Evolutionary conservation across 208 protist genomes (phyloP).

Genomic region (Acanthamoeba lenticulata): DNA sequence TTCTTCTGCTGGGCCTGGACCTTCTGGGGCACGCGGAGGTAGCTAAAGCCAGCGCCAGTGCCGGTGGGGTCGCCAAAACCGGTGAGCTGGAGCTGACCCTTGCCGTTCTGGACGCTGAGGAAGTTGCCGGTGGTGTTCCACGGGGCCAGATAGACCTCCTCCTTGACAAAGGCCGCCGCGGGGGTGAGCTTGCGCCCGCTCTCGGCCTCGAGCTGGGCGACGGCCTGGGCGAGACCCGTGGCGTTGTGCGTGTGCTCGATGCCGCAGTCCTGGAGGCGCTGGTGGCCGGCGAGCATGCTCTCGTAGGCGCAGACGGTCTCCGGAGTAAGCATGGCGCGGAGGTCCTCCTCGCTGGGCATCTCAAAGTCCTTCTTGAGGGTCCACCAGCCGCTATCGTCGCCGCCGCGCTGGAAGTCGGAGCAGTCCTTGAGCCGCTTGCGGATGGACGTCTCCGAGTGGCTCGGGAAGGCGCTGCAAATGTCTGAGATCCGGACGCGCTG

Average conservation of each 20-base stretch:
- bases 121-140: conserved; percentile 80
- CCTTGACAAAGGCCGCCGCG: conserved; percentile 23
- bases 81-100: conserved; percentile 77
- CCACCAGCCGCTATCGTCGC: conserved; percentile 80
- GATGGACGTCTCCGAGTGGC: conserved; percentile 76
- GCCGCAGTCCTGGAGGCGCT: conserved; percentile 75
- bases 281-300: conserved; percentile 74
- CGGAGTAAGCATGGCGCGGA: conserved; percentile 76
- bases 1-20: conserved; percentile 69
- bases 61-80: conserved; percentile 75
- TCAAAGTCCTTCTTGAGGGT: conserved; percentile 75
- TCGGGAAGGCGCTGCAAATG: conserved; percentile 74
- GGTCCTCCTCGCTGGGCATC: conserved; percentile 79
- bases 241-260: conserved; percentile 75
- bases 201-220: not conserved
- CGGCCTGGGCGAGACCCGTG: not conserved
- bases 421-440: conserved; percentile 80
- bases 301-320: conserved; percentile 79
- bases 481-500: conserved; percentile 72
- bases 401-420: conserved; percentile 81
- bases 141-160: conserved; percentile 78
- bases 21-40: conserved; percentile 73
- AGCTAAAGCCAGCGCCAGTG: conserved; percentile 71
- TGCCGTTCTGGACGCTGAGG: conserved; percentile 72
- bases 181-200: not conserved